Base-by-base conservation (phyloP, 2,329 filamentous ascomycete species). In the Taxawa tesnikishii region DNA sequence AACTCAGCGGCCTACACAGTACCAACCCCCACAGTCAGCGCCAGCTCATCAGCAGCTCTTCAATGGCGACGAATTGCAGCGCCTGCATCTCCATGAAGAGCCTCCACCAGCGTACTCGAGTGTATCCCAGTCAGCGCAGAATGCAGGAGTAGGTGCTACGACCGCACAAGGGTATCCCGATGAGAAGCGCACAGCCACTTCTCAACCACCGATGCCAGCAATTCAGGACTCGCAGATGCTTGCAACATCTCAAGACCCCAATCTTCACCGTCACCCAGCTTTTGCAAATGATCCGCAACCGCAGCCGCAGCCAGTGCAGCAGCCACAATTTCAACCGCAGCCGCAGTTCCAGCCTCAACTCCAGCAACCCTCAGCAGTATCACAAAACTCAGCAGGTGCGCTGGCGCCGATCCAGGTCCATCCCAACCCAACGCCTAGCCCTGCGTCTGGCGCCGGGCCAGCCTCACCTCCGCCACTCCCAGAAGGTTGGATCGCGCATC, bases 401-500 rank as follows among this genome's bases (percentile, higher is more conserved):
- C 50, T 59, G 36, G 58, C 51, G 32, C 62, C 50, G 40, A 52
- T 68, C 50, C 54, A 62, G 26, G 34, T 54, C 42, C 50, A 54
- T 17, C 52, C 50, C 13, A 41, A 42, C 21, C 38, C 43, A 39
- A 47, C 59, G 23, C 53, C 60, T 16, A 50, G 54, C 6, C 53
- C 62, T 8, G 35, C 26, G 42, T 58, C 40, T 47, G 63, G 43
- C 28, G 60, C 73, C 15, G 72, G 79, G 1, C 83, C 83, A 17
- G 74, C 79, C 15, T 93, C 85, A 11, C 90, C 90, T 18, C 90
- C 90, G 14, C 90, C 88, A 3, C 68, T 98, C 11, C 90, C 90
- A 5, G 90, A 98, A 60, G 90, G 90, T 19, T 98, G 90, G 90
- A 96, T 98, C 49, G 84, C 90, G 13, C 90, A 96, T 54, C 68